phyloP scores from a whole-genome alignment of 371 early-diverging fungal species.

The Spraguea lophii region DNA sequence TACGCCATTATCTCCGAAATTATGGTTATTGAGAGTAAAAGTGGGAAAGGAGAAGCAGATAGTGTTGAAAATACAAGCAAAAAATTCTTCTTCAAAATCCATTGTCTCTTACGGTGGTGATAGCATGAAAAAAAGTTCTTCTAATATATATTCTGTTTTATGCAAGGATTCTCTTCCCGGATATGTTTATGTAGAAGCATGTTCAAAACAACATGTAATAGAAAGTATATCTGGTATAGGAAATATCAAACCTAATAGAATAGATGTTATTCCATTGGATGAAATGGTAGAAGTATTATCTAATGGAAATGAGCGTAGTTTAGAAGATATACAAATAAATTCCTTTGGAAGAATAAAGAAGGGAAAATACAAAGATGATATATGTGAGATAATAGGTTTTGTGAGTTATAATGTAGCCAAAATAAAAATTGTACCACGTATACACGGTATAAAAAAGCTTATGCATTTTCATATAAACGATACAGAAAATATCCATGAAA shows the following conservation, averaged over 20 bases:
- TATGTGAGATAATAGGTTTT: slow-evolving; percentile 31
- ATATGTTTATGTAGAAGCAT: slow-evolving; percentile 46
- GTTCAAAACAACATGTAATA: slow-evolving; percentile 39
- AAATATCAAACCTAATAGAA: slow-evolving; percentile 18
- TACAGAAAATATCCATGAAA: slow-evolving; percentile 23
- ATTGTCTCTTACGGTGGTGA: not conserved
- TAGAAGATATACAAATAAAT: slow-evolving; percentile 15
- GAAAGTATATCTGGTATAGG: slow-evolving; percentile 26
- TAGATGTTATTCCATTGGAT: slow-evolving; percentile 35
- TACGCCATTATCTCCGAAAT: slow-evolving; percentile 25
- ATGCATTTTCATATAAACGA: no score
- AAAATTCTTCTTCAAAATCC: slow-evolving; percentile 1
- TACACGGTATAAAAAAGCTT: slow-evolving; percentile 24
- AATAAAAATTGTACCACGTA: slow-evolving; percentile 38
- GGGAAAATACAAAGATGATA: slow-evolving; percentile 43
- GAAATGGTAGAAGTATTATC: slow-evolving; percentile 45
- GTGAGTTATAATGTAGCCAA: slow-evolving; percentile 16
- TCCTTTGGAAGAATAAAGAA: slow-evolving; percentile 37
- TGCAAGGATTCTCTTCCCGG: slow-evolving; percentile 41
- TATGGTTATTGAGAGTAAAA: slow-evolving; percentile 41
- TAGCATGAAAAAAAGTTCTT: not conserved
- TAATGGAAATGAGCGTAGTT: not conserved
- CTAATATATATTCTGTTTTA: slow-evolving; percentile 8
- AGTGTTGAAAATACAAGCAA: slow-evolving; percentile 18
- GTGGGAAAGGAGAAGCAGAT: slow-evolving; percentile 36